These are phyloP conservation scores for Myriosclerotinia scirpicola DNA, from an alignment of 2,329 filamentous ascomycete species.

Conservation along the genomic window DNA sequence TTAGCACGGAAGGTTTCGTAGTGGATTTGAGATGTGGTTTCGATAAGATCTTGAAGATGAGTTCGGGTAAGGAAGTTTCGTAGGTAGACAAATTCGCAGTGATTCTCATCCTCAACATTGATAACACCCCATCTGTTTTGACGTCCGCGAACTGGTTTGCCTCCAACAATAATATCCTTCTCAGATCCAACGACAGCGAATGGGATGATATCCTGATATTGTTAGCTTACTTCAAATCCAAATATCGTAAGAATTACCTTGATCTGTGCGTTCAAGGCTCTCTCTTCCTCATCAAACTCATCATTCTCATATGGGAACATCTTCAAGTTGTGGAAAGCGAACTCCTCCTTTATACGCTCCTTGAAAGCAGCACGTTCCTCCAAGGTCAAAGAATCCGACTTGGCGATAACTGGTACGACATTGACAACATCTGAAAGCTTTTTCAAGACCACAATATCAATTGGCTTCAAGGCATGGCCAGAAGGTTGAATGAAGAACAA, in stretches of 20 bases:
- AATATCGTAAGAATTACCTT: constrained; percentile 62
- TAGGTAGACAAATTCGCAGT: constrained; percentile 99
- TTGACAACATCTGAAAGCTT: constrained; percentile 99
- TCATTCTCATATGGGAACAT: constrained; percentile 99
- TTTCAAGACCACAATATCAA: constrained; percentile 99
- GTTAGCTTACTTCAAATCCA: constrained; percentile 40
- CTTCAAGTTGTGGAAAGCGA: constrained; percentile 98
- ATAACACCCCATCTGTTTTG: constrained; percentile 99
- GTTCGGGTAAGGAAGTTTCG: constrained; percentile 98
- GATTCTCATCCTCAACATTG: constrained; percentile 98
- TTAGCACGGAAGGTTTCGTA: constrained; percentile 99
- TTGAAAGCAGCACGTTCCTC: constrained; percentile 97
- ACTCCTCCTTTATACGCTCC: constrained; percentile 99
- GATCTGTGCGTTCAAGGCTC: constrained; percentile 88
- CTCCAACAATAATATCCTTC: constrained; percentile 95
- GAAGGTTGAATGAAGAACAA: constrained; percentile 99
- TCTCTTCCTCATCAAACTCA: constrained; percentile 96
- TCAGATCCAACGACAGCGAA: constrained; percentile 98
- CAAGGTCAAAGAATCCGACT: constrained; percentile 92
- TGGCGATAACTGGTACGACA: constrained; percentile 97
- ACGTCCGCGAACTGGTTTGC: constrained; percentile 94
- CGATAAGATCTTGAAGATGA: constrained; percentile 97
- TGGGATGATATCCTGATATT: constrained; percentile 76
- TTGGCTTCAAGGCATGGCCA: constrained; percentile 96
- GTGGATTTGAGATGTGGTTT: constrained; percentile 99